These are phyloP conservation scores for Candida taoyuanica DNA, from an alignment of 805 yeast species.

Conservation along the genomic window DNA sequence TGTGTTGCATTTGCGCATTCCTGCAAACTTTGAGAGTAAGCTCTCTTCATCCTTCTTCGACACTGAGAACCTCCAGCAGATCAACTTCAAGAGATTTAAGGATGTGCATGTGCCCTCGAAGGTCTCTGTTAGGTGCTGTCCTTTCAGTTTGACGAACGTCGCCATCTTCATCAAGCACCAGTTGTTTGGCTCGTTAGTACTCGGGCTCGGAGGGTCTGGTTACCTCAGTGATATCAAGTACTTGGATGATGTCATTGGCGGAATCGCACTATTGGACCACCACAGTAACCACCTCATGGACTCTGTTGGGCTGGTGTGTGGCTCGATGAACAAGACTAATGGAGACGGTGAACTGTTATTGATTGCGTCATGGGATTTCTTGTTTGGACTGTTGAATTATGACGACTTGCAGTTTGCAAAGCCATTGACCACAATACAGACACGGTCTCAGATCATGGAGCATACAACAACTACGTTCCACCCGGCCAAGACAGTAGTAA, in stretches of 20 bases:
- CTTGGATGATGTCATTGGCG: conserved; percentile 27
- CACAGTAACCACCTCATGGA: not conserved
- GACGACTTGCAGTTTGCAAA: conserved; percentile 5
- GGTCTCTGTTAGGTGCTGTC: conserved; percentile 23
- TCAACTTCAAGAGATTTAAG: conserved; percentile 10
- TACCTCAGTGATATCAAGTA: conserved; percentile 25
- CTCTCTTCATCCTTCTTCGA: conserved; percentile 13
- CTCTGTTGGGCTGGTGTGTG: conserved; percentile 25
- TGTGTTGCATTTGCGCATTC: conserved; percentile 18
- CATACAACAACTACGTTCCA: conserved; percentile 5
- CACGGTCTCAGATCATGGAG: not conserved
- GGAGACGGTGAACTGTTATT: conserved; percentile 27
- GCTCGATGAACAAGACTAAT: conserved; percentile 21
- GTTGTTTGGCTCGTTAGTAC: conserved; percentile 19
- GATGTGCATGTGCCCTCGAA: conserved; percentile 17
- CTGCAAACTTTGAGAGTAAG: not conserved
- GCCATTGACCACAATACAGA: not conserved
- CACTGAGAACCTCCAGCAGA: conserved; percentile 6
- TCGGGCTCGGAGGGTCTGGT: conserved; percentile 15
- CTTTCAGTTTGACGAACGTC: conserved; percentile 28
- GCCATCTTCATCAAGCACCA: conserved; percentile 25
- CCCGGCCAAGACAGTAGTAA: conserved; percentile 20
- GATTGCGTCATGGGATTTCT: conserved; percentile 24
- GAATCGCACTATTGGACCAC: conserved; percentile 17
- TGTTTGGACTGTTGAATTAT: conserved; percentile 14